These are phyloP conservation scores for Cryptococcus jaspeensis DNA, from an alignment of 1,284 basidiomycete species.

Conservation along the genomic window DNA sequence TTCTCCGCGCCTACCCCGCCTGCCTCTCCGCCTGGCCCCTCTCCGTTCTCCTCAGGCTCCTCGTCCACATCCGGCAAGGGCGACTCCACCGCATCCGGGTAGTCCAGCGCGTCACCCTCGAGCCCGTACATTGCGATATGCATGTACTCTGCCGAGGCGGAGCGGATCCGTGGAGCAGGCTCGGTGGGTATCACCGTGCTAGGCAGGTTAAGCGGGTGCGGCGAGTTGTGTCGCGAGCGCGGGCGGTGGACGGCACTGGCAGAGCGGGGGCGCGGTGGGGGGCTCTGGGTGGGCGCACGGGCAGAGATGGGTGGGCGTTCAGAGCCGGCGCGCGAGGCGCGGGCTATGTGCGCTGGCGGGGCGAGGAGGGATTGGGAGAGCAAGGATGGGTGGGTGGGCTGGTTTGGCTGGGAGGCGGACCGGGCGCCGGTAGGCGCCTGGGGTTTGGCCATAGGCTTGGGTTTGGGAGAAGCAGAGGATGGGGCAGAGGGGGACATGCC, in stretches of 20 bases:
- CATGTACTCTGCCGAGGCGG: slow-evolving; percentile 39
- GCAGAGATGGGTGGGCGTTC: slow-evolving; percentile 9
- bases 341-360: slow-evolving; percentile 12
- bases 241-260: slow-evolving; percentile 8
- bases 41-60: background rate
- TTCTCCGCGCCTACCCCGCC: slow-evolving; percentile 1
- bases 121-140: slow-evolving; percentile 34
- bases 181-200: background rate
- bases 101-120: slow-evolving; percentile 8
- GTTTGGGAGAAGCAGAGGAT: background rate
- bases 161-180: slow-evolving; percentile 2
- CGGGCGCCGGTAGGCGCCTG: background rate
- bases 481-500: background rate
- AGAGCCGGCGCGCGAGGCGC: slow-evolving; percentile 9
- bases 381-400: background rate
- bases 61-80: background rate
- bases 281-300: slow-evolving; percentile 3
- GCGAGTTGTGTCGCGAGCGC: slow-evolving; percentile 7
- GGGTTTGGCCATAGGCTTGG: too few species aligned
- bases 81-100: background rate
- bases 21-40: background rate
- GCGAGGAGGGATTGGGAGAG: slow-evolving; percentile 9
- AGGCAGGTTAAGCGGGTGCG: slow-evolving; percentile 6
- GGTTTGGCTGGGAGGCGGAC: background rate
- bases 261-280: slow-evolving; percentile 10